Percentiles rank a stretch among this genome's conserved stretches.
phyloP scores from a whole-genome alignment of 140 eudicot species.

The Bidens hawaiensis region DNA sequence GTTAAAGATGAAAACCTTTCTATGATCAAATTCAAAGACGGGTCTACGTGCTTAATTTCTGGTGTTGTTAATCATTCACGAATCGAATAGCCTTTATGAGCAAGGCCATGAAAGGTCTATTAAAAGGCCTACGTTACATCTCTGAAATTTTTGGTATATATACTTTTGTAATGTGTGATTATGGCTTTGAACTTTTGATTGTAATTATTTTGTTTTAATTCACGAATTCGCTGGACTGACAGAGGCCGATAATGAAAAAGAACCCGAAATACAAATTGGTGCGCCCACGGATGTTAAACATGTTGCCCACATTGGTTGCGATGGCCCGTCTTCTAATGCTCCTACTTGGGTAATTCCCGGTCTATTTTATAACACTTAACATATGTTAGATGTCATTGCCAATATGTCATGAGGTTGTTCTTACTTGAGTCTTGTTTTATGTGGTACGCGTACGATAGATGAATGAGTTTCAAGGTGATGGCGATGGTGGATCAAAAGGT shows the following conservation, averaged over 20 bases:
- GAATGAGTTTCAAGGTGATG: constrained; percentile 48
- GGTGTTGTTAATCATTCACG: constrained; percentile 4
- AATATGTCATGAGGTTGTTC: neutral
- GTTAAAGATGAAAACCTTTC: neutral
- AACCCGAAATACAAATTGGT: constrained; percentile 76
- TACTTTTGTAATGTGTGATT: neutral
- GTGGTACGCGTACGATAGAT: constrained; percentile 18
- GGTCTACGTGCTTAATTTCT: constrained; percentile 2
- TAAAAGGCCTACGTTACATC: constrained; percentile 67
- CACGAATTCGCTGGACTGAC: neutral
- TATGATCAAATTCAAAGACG: constrained; percentile 6
- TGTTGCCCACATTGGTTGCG: constrained; percentile 93
- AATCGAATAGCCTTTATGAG: neutral
- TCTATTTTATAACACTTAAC: neutral
- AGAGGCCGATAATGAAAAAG: constrained; percentile 58
- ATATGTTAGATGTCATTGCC: neutral
- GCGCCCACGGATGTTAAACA: constrained; percentile 92
- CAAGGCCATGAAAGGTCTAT: constrained; percentile 57
- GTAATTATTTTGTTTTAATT: neutral
- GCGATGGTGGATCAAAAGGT: constrained; percentile 35
- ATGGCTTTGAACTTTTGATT: too few species aligned
- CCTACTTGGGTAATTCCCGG: constrained; percentile 74
- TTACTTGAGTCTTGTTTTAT: neutral
- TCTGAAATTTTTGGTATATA: constrained; percentile 55
- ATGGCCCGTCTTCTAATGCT: constrained; percentile 60